Conservation (phyloP, 352 stramenopile species). For the Pythium brachiatum region DNA sequence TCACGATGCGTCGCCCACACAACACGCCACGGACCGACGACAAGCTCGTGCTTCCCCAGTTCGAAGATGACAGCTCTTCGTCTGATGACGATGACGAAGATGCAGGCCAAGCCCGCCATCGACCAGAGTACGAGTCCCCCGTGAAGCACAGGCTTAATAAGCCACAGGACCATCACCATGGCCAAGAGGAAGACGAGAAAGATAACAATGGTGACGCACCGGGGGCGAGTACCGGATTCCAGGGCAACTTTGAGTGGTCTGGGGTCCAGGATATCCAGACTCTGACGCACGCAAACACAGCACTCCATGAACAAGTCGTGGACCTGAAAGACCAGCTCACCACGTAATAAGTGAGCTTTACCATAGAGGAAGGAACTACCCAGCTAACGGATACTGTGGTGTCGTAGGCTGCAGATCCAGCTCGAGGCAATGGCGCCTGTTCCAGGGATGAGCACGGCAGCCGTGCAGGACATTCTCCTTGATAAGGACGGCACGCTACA, state of each 20-base stretch:
- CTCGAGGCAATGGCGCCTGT: slow-evolving; percentile 64
- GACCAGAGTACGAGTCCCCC: slow-evolving; percentile 7
- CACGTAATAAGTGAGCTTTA: slow-evolving; percentile 32
- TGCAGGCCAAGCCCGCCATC: slow-evolving; percentile 4
- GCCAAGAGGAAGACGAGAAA: slow-evolving; percentile 25
- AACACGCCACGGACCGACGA: slow-evolving; percentile 14
- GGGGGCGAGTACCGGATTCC: slow-evolving; percentile 8
- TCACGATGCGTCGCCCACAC: slow-evolving; percentile 36
- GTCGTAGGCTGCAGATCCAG: slow-evolving; percentile 58
- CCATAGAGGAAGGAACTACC: too few relatives aligned
- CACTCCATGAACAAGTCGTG: slow-evolving; percentile 37
- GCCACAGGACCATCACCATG: slow-evolving; percentile 16
- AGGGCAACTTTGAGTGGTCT: slow-evolving; percentile 45
- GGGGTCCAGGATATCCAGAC: slow-evolving; percentile 54
- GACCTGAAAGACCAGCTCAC: slow-evolving; percentile 65
- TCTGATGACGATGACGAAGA: slow-evolving; percentile 28
- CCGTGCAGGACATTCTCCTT: slow-evolving; percentile 59
- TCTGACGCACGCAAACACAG: slow-evolving; percentile 57
- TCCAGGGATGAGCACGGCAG: slow-evolving; percentile 47
- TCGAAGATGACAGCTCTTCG: slow-evolving; percentile 61
- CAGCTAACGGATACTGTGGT: background rate
- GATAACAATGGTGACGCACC: slow-evolving; percentile 1
- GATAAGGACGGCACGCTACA: slow-evolving; percentile 58
- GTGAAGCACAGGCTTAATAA: background rate
- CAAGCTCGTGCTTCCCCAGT: slow-evolving; percentile 56